Evolutionary conservation across 2,329 filamentous ascomycete species (phyloP), one percentile per base, ranked within the genome.

Genomic region (Colletotrichum musicola): DNA sequence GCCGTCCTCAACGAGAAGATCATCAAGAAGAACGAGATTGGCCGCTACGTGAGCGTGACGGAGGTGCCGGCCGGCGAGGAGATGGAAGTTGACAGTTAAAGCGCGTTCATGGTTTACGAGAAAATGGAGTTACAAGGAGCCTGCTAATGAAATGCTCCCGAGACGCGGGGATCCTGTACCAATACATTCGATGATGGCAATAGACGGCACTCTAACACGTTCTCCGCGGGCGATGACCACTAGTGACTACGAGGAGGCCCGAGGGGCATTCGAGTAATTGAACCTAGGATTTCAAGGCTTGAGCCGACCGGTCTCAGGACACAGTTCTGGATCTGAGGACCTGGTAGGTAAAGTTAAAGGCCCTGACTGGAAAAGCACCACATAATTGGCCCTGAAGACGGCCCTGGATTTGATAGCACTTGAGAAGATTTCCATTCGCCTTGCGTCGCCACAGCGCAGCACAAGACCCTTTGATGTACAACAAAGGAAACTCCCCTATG

Each of bases 1-100:
- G 95, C 95, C 10, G 93, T 96, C 72, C 85, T 99, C 78, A 96
- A 97, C 81, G 93, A 99, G 86, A 97, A 97, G 87, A 88, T 98
- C 74, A 97, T 98, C 80, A 94, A 89, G 76, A 96, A 93, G 85
- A 92, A 95, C 80, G 94, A 99, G 76, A 92, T 99, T 76, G 92
- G 92, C 80, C 95, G 97, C 80, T 98, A 96, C 81, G 91, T 98
- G 68, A 97, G 92, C 35, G 92, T 99, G 68, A 91, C 97, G 75
- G 95, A 98, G 79, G 81, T 97, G 75, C 88, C 91, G 64, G 89
- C 92, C 71, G 88, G 88, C 57, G 90, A 92, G 78, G 85, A 83
- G 77, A 92, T 92, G 90, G 90, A 92, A 74, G 84, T 92, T 53
- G 90, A 92, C 78, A 82, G 85, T 76, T 92, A 82, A 79, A 79